Base-by-base conservation (phyloP, 768 basidiomycete species). In the Suillus luteus region DNA sequence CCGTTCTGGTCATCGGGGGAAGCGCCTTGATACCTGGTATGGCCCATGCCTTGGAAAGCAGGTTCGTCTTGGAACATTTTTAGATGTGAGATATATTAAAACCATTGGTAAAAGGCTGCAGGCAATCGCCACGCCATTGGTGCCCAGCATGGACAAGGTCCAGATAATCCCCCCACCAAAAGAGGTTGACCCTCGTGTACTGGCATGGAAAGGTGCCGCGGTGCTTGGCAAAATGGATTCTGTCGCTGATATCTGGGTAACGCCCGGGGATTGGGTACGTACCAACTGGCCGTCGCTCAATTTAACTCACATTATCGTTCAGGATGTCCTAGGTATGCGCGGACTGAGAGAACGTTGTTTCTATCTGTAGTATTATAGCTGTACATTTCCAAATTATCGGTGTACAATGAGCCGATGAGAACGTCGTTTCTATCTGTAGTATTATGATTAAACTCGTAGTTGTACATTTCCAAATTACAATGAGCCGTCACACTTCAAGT, bases 161-260 rank as follows among this genome's bases (percentile, higher is more conserved):
- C 87, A 90, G 67, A 92, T 97, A 64, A 91, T 99, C 54, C 93
- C 95, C n/a, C 91, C 95, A 2, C 95, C 96, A 1, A 91, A 95
- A 73, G 93, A 95, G 65, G 86, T 98, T 51, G 95, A 99, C 75
- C 94, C 93, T 6, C 85, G 87, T 31, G 88, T 94, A 43, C 83
- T 99, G 38, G 88, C 88, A 17, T 99, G 97, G 97, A 98, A 98
- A 75, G 97, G 97, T 11, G 94, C 90, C 7, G 86, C 90, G 9
- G 93, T 96, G 14, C 85, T 98, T 48, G 92, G 90, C 33, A 93
- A 93, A 76, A 91, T 99, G 86, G 97, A 99, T 59, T 87, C 88
- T 3, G 86, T 91, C 52, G 83, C 86, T 37, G 97, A 99, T 67
- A 77, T 98, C 62, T 99, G 96, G 96, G 81, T 99, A 33, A 86